Conservation (phyloP, 768 basidiomycete species). For the Suillus subaureus region DNA sequence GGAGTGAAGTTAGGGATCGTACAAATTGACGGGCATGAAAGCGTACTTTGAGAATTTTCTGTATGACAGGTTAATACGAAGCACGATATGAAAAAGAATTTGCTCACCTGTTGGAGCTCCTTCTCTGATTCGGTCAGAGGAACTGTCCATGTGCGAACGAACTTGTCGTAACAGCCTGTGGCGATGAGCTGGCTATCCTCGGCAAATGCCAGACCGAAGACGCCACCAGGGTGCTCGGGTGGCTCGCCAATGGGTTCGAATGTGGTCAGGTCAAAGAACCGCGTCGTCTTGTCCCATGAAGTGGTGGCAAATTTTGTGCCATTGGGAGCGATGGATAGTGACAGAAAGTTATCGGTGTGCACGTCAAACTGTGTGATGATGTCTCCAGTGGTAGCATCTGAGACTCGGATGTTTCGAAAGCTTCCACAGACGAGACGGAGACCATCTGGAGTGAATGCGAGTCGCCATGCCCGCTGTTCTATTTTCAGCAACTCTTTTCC, state of each 20-base stretch:
- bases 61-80: not conserved
- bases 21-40: no score
- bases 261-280: not conserved
- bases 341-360: not conserved
- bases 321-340: not conserved
- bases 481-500: no score
- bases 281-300: not conserved
- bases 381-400: not conserved
- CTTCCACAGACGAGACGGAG: not conserved
- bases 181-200: not conserved
- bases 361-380: not conserved
- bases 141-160: not conserved
- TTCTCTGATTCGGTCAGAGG: not conserved
- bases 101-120: not conserved
- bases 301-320: not conserved
- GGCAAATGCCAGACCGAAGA: not conserved
- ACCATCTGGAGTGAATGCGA: not conserved
- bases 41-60: not conserved
- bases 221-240: not conserved
- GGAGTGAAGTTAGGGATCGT: no score
- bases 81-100: not conserved
- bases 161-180: not conserved
- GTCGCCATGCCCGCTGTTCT: not conserved
- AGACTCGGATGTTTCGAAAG: not conserved
- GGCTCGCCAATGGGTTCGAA: not conserved